A percentile compares a stretch with the other conserved stretches of the same genome.
Evolutionary conservation across 1,284 basidiomycete genomes (phyloP).

Genomic region (Rhizopogon hawkerae): DNA sequence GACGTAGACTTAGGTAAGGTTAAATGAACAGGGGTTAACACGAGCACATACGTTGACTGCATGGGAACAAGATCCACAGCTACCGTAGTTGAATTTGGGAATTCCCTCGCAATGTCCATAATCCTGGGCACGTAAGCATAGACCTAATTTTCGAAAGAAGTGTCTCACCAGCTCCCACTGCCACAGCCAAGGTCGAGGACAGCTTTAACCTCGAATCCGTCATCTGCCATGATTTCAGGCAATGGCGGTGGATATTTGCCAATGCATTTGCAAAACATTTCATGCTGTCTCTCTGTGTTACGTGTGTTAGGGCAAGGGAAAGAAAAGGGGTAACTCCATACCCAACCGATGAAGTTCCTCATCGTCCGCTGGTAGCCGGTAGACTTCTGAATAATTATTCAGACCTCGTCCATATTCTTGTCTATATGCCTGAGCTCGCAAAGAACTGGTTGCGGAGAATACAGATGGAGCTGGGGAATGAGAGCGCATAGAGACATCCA

Average conservation of each 20-base stretch:
- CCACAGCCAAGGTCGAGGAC: conserved; percentile 73
- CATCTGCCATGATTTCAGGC: conserved; percentile 46
- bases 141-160: conserved; percentile 3
- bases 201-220: conserved; percentile 50
- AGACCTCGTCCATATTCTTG: conserved; percentile 61
- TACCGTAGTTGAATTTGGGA: conserved; percentile 57
- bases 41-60: conserved; percentile 47
- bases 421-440: conserved; percentile 49
- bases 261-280: conserved; percentile 53
- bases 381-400: conserved; percentile 72
- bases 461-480: conserved; percentile 60
- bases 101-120: conserved; percentile 62
- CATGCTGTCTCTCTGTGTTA: conserved; percentile 54
- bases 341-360: conserved; percentile 64
- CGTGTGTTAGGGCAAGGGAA: conserved; percentile 11
- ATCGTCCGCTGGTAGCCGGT: conserved; percentile 66
- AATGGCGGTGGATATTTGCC: conserved; percentile 57
- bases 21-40: conserved; percentile 10
- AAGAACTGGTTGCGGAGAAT: conserved; percentile 54
- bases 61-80: conserved; percentile 74
- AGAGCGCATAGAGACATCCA: conserved; percentile 46
- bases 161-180: conserved; percentile 60
- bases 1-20: conserved; percentile 11
- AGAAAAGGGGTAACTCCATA: conserved; percentile 24
- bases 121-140: conserved; percentile 43